These are phyloP conservation scores for Nicotiana obtusifolia DNA, from an alignment of 257 asterid species.

Conservation along the genomic window DNA sequence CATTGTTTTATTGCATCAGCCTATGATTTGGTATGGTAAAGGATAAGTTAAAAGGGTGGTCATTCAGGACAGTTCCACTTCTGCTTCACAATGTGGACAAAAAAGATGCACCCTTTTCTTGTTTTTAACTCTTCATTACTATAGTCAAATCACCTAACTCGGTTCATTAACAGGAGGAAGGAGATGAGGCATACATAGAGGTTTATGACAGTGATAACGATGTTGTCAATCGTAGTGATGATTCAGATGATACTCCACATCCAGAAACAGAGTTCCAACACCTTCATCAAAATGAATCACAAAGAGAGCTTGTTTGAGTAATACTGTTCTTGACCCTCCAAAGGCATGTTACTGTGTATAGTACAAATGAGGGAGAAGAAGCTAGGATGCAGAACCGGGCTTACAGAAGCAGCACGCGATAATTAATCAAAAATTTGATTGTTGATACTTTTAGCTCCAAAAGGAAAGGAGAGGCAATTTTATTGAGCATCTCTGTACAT, in stretches of 20 bases:
- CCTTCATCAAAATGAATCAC: slow-evolving; percentile 29
- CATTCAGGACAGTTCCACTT: not conserved
- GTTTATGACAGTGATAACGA: slow-evolving; percentile 29
- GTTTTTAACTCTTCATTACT: not conserved
- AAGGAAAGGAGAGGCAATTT: not conserved
- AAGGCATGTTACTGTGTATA: not conserved
- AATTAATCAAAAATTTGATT: not conserved
- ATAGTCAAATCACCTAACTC: not conserved
- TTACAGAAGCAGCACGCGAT: not conserved
- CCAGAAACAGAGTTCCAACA: slow-evolving; percentile 36
- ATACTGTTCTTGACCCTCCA: not conserved
- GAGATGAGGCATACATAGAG: slow-evolving; percentile 34
- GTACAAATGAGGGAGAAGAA: not conserved
- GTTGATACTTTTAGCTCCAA: not conserved
- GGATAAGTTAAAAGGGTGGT: not conserved
- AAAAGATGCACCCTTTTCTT: not conserved
- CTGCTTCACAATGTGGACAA: not conserved
- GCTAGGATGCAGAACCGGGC: not conserved
- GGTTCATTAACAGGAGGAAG: slow-evolving; percentile 43
- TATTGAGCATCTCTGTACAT: not conserved
- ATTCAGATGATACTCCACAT: slow-evolving; percentile 12
- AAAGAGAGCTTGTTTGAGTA: slow-evolving; percentile 30
- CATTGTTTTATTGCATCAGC: not conserved
- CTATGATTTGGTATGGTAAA: not conserved
- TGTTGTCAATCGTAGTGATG: slow-evolving; percentile 16